Evolutionary conservation across 352 stramenopile genomes (phyloP).

Genomic region (Thalassiosira mediterranea): DNA sequence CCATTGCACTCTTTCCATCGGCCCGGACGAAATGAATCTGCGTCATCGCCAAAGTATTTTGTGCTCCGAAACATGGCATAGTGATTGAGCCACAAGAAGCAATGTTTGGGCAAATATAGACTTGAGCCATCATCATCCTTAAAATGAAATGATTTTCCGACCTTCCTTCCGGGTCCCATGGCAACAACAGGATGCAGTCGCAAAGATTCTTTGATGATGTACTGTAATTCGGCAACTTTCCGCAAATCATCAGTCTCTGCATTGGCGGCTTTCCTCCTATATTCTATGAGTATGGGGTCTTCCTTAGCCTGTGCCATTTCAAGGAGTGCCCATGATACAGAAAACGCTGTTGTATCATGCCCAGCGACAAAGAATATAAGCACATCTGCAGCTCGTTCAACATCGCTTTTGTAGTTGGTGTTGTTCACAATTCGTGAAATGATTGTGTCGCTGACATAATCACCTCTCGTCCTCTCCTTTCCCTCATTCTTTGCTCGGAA

Average conservation of each 20-base stretch:
- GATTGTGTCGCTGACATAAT: conserved; percentile 34
- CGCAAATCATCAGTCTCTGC: conserved; percentile 18
- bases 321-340: conserved; percentile 50
- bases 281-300: conserved; percentile 28
- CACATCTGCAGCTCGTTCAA: no score
- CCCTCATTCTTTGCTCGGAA: conserved; percentile 32
- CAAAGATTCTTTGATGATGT: conserved; percentile 53
- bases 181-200: conserved; percentile 49
- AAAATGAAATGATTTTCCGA: conserved; percentile 48
- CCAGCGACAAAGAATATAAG: no score
- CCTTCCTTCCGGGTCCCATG: conserved; percentile 23
- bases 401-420: no score
- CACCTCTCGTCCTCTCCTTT: conserved; percentile 38
- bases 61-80: conserved; percentile 43
- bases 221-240: conserved; percentile 25
- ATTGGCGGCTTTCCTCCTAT: conserved; percentile 23
- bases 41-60: conserved; percentile 37
- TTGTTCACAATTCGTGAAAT: conserved; percentile 46
- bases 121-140: conserved; percentile 26
- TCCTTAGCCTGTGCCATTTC: conserved; percentile 42
- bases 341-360: conserved; percentile 59
- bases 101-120: conserved; percentile 38
- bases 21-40: conserved; percentile 50
- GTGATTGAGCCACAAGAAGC: conserved; percentile 36
- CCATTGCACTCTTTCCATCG: conserved; percentile 56